phyloP scores from a whole-genome alignment of 108 stramenopile species.

The Nitzschia inconspicua region DNA sequence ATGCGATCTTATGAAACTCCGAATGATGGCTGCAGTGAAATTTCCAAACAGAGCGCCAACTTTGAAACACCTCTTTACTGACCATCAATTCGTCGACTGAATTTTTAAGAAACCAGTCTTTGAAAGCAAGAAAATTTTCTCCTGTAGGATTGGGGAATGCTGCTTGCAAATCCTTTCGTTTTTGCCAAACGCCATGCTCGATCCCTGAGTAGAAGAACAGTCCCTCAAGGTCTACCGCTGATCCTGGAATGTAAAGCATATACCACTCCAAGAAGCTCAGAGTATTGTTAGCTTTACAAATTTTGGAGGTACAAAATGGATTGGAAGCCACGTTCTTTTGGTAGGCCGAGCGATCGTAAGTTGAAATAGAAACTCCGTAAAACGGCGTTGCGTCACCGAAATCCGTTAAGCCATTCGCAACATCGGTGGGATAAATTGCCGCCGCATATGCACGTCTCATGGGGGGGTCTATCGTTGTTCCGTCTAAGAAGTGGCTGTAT shows the following conservation, averaged over 20 bases:
- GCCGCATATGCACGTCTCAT: too few relatives aligned
- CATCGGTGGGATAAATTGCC: too few relatives aligned
- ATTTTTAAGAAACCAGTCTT: neutral
- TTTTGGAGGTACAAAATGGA: constrained; percentile 5
- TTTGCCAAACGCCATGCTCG: neutral
- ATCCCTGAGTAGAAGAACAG: neutral
- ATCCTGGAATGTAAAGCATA: neutral
- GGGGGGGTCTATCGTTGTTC: too few relatives aligned
- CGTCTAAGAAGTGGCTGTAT: too few relatives aligned
- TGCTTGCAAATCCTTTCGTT: neutral
- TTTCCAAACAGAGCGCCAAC: neutral
- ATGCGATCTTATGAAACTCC: neutral
- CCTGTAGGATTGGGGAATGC: neutral
- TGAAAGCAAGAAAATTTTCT: neutral
- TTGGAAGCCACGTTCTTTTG: too few relatives aligned
- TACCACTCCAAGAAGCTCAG: neutral
- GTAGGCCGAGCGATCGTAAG: too few relatives aligned
- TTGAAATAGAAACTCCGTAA: too few relatives aligned
- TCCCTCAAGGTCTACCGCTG: neutral
- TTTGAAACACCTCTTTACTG: neutral
- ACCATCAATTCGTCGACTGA: neutral
- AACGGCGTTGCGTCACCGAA: too few relatives aligned
- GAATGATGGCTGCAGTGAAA: neutral
- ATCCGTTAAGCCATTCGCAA: too few relatives aligned
- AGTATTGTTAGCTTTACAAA: neutral